Conservation (phyloP, 805 yeast genomes). For the Metschnikowia lunata region DNA sequence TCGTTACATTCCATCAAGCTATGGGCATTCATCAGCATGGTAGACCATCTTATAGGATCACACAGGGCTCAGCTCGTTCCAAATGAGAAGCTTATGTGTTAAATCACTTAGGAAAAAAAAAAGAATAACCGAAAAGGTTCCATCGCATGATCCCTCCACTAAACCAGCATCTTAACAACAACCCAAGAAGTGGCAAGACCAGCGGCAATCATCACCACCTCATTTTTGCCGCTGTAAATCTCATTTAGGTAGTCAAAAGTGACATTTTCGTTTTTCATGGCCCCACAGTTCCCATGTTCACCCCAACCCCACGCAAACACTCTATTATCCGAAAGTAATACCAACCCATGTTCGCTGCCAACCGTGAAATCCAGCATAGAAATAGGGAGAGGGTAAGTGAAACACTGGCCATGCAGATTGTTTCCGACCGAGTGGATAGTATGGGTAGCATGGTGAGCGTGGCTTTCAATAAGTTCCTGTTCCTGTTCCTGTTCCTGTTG, state of each 20-base stretch:
- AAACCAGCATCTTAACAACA: constrained; percentile 18
- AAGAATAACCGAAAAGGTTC: neutral
- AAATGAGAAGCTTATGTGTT: too few species aligned
- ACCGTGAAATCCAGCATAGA: constrained; percentile 30
- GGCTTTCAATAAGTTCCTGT: too few species aligned
- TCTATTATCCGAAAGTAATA: constrained; percentile 22
- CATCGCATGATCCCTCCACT: neutral
- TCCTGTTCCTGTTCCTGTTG: too few species aligned
- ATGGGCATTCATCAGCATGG: too few species aligned
- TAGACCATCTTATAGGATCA: too few species aligned
- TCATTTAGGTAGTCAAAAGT: constrained; percentile 35
- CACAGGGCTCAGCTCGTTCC: too few species aligned
- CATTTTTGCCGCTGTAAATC: constrained; percentile 21
- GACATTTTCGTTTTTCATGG: constrained; percentile 20
- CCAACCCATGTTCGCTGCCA: constrained; percentile 88
- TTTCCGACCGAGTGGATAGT: constrained; percentile 59
- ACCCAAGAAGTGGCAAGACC: constrained; percentile 75
- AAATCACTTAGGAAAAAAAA: too few species aligned
- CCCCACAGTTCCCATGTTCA: constrained; percentile 94
- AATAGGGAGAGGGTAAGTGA: constrained; percentile 18
- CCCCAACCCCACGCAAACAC: constrained; percentile 97
- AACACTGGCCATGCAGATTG: constrained; percentile 68
- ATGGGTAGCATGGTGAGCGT: too few species aligned
- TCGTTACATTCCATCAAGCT: constrained; percentile 48
- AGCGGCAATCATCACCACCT: constrained; percentile 38